Base-by-base conservation (phyloP, 805 yeast genomes). In the Ogataea degrootiae region DNA sequence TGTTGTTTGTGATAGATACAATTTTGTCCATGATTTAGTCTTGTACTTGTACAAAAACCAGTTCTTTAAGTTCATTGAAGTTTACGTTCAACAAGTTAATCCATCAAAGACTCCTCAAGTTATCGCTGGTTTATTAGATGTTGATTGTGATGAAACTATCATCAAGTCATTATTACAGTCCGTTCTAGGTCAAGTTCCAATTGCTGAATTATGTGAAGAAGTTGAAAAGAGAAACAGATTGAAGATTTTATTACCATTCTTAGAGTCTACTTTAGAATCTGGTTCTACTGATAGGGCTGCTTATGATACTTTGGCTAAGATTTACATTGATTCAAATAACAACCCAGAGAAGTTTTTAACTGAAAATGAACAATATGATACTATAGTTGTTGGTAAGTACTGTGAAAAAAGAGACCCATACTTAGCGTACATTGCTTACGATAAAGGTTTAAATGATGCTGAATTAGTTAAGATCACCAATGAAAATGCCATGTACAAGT, bases 391-490 rank as follows among this genome's bases (percentile, higher is more conserved):
- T 56, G 99, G 99, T 76, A 89, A 82, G 66, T 94, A 94, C 75
- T 94, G 99, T 77, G 99, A 94, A 72, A 92, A 88, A 80, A 87
- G 99, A 71, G 99, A 94, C 64, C 99, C 99, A 53, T 94, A 89
- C 72, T 76, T 94, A 66, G 99, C 99, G 29, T 94, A 89, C 69
- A 94, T 94, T 71, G 96, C 97, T 44, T 94, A 94, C 70, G 96
- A 95, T 52, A 92, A 91, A 72, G 99, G 99, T 64, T 74, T 77
- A 45, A 91, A 92, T 60, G 97, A 94, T 66, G 84, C 76, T 48
- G 99, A 94, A 67, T 79, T 94, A 62, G 80, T 94, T 61, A 76
- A 80, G 63, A 90, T 94, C 68, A 94, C 99, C 56, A 94, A 94
- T 68, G 98, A 94, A 63, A 94, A 94, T 68, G 80, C 94, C 59